Evolutionary conservation across 169 alveolate genomes (phyloP).

Genomic region (Cryptosporidium baileyi): DNA sequence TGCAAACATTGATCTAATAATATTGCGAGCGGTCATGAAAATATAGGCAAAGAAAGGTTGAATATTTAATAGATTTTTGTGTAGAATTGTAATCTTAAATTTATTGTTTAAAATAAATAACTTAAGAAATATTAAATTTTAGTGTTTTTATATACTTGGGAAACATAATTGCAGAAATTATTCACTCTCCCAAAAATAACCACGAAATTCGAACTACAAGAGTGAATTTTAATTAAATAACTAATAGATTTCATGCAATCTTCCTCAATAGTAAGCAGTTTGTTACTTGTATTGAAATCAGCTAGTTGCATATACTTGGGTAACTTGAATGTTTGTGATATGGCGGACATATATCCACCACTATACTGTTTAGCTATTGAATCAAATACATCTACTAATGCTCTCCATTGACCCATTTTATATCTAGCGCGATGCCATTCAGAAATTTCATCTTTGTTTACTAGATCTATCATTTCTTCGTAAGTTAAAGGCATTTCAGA

Average conservation of each 20-base stretch:
- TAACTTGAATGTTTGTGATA: conserved; percentile 11
- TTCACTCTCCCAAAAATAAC: conserved; percentile 38
- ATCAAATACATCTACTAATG: conserved; percentile 8
- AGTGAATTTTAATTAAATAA: conserved; percentile 22
- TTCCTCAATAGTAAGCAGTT: conserved; percentile 12
- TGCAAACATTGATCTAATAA: conserved; percentile 24
- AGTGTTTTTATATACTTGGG: conserved; percentile 8
- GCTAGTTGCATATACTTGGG: conserved; percentile 62
- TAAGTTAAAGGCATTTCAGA: conserved; percentile 3
- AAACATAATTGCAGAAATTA: conserved; percentile 23
- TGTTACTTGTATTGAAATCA: conserved; percentile 27
- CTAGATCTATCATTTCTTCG: background rate
- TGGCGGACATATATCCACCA: conserved; percentile 12
- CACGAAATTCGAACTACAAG: conserved; percentile 28
- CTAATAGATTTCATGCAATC: conserved; percentile 46
- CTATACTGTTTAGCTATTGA: conserved; percentile 20
- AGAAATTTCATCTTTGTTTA: background rate
- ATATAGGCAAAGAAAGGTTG: background rate
- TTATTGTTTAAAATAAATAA: background rate
- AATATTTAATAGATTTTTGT: background rate
- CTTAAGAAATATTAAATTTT: background rate
- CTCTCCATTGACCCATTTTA: conserved; percentile 44
- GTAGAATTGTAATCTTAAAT: background rate
- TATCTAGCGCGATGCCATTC: conserved; percentile 36
- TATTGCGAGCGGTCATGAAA: background rate